These are phyloP conservation scores for Mycocentrospora acerina DNA, from an alignment of 2,329 filamentous ascomycete species.

Conservation along the genomic window DNA sequence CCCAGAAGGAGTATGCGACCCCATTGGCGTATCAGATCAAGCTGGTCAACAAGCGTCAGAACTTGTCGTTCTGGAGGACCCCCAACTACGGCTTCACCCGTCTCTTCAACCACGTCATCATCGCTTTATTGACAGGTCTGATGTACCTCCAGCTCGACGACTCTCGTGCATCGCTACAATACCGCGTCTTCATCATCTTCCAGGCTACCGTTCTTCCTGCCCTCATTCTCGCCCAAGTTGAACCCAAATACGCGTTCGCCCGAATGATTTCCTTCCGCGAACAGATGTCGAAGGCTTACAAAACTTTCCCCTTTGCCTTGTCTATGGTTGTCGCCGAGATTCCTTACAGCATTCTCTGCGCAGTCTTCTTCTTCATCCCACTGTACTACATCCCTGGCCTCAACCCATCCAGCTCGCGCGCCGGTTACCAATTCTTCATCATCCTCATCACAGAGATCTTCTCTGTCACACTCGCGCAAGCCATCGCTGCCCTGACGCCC, in stretches of 20 bases:
- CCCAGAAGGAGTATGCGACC: constrained; percentile 79
- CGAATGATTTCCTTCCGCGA: constrained; percentile 85
- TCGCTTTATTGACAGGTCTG: constrained; percentile 76
- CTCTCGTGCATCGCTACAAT: constrained; percentile 75
- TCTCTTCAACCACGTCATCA: constrained; percentile 79
- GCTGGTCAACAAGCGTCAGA: constrained; percentile 70
- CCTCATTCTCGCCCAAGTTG: constrained; percentile 79
- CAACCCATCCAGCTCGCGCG: constrained; percentile 61
- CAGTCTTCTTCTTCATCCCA: constrained; percentile 77
- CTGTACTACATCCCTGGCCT: constrained; percentile 85
- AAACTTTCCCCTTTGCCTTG: constrained; percentile 72
- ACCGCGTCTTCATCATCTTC: constrained; percentile 88
- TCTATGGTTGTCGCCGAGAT: constrained; percentile 81
- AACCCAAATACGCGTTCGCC: constrained; percentile 79
- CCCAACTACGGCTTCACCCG: constrained; percentile 89
- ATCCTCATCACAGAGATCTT: constrained; percentile 82
- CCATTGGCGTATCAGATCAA: constrained; percentile 77
- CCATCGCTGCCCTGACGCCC: constrained; percentile 74
- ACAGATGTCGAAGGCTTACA: constrained; percentile 83
- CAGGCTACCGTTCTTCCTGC: constrained; percentile 83
- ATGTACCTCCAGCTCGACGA: constrained; percentile 77
- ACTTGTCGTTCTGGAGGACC: constrained; percentile 79
- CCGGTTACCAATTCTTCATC: constrained; percentile 87
- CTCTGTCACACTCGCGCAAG: constrained; percentile 73
- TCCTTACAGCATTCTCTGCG: constrained; percentile 79